These are phyloP conservation scores for Chaetomidium leptoderma DNA, from an alignment of 495 filamentous ascomycete genomes.

Conservation along the genomic window DNA sequence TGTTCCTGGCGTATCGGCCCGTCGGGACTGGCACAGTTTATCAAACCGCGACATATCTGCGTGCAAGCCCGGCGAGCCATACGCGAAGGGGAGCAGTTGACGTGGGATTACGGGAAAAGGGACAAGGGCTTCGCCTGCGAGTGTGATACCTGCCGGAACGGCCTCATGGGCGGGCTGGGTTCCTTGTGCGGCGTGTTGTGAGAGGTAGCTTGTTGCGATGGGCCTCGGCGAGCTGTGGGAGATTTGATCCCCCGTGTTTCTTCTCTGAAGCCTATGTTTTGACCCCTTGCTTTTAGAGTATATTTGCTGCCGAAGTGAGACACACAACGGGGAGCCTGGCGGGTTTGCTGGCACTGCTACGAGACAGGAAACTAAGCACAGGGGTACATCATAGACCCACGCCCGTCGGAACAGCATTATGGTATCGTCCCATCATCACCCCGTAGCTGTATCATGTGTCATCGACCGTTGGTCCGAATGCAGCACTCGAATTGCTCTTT, in stretches of 20 bases:
- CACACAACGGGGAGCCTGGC: background rate
- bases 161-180: background rate
- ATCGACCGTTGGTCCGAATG: conserved; percentile 16
- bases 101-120: conserved; percentile 28
- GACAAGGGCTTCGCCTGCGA: conserved; percentile 23
- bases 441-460: background rate
- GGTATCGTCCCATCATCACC: conserved; percentile 1
- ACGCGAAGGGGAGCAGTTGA: conserved; percentile 28
- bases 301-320: background rate
- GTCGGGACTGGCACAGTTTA: conserved; percentile 20
- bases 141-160: conserved; percentile 21
- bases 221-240: too few relatives aligned
- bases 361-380: background rate
- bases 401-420: background rate
- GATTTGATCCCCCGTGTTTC: background rate
- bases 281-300: too few relatives aligned
- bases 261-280: too few relatives aligned
- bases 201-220: too few relatives aligned
- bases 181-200: conserved; percentile 17
- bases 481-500: conserved; percentile 30
- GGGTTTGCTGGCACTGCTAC: background rate
- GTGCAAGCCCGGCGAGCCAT: conserved; percentile 29
- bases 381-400: background rate
- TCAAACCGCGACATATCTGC: conserved; percentile 20
- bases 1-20: conserved; percentile 27